These are phyloP conservation scores for Ceratobasidium sp. DNA, from an alignment of 1,284 basidiomycete genomes.

Conservation along the genomic window DNA sequence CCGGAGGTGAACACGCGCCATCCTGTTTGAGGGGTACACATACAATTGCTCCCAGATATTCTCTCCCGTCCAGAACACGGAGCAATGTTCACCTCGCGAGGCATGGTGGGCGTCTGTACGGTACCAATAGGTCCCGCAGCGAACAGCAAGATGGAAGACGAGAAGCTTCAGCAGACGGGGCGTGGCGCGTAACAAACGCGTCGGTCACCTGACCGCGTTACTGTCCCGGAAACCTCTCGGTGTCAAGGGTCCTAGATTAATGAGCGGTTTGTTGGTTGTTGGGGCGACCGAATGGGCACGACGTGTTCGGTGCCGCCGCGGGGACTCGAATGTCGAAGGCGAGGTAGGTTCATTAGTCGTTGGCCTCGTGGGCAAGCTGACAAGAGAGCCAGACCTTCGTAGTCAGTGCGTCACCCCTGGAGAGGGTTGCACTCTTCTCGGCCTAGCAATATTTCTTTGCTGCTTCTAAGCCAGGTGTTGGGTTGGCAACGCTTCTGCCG, in stretches of 20 bases:
- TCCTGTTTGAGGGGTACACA: background rate
- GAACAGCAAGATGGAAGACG: background rate
- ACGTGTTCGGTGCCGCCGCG: background rate
- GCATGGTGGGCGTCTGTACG: constrained; percentile 10
- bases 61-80: background rate
- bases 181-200: constrained; percentile 24
- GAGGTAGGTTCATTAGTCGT: background rate
- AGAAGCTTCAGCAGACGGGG: background rate
- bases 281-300: background rate
- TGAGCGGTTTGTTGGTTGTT: constrained; percentile 1
- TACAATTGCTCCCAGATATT: background rate
- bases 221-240: too few species aligned
- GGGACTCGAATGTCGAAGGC: too few species aligned
- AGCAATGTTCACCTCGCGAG: constrained; percentile 16
- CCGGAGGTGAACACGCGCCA: constrained; percentile 3
- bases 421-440: constrained; percentile 7
- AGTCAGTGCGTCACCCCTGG: constrained; percentile 1
- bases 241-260: background rate
- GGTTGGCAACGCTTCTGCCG: constrained; percentile 10
- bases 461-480: background rate
- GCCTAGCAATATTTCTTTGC: background rate
- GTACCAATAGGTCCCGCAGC: background rate
- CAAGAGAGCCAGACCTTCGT: background rate
- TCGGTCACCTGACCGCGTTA: constrained; percentile 39
- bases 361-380: background rate